Conservation (phyloP, 2,329 filamentous ascomycete genomes). For the Colletotrichum eremochloae region DNA sequence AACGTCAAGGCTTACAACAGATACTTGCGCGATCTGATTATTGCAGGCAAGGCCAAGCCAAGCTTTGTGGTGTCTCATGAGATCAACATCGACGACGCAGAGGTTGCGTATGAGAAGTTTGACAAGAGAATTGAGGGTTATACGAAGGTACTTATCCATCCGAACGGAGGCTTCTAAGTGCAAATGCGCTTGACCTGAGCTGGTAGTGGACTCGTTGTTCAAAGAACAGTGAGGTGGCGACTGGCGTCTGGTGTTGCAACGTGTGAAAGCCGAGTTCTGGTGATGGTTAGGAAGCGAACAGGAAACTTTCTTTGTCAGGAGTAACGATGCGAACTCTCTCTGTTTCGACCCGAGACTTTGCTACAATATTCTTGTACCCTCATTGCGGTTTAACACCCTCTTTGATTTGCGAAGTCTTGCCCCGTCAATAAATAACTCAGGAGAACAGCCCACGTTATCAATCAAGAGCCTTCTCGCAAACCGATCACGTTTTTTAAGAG, state of each 20-base stretch:
- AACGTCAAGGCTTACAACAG: slow-evolving; percentile 78
- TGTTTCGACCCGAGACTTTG: too few species aligned
- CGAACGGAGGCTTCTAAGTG: slow-evolving; percentile 62
- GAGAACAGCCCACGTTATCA: too few species aligned
- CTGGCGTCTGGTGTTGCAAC: background rate
- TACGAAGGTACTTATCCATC: slow-evolving; percentile 77
- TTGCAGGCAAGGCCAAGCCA: slow-evolving; percentile 73
- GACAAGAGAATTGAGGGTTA: slow-evolving; percentile 76
- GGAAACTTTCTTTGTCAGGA: background rate
- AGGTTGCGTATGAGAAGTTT: slow-evolving; percentile 74
- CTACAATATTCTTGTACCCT: too few species aligned
- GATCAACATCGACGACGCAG: slow-evolving; percentile 72
- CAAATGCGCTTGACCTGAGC: background rate
- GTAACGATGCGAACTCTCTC: too few species aligned
- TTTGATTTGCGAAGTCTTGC: too few species aligned
- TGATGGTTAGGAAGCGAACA: background rate
- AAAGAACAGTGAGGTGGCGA: background rate
- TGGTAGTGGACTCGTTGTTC: background rate
- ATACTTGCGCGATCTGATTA: slow-evolving; percentile 75
- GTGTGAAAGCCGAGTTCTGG: background rate
- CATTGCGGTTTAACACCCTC: too few species aligned
- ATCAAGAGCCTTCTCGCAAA: too few species aligned
- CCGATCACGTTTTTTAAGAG: too few species aligned
- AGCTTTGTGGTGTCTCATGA: slow-evolving; percentile 77
- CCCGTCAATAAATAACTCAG: too few species aligned